Base-by-base conservation (phyloP, 2,329 filamentous ascomycete species). In the Parafenestella ontariensis region DNA sequence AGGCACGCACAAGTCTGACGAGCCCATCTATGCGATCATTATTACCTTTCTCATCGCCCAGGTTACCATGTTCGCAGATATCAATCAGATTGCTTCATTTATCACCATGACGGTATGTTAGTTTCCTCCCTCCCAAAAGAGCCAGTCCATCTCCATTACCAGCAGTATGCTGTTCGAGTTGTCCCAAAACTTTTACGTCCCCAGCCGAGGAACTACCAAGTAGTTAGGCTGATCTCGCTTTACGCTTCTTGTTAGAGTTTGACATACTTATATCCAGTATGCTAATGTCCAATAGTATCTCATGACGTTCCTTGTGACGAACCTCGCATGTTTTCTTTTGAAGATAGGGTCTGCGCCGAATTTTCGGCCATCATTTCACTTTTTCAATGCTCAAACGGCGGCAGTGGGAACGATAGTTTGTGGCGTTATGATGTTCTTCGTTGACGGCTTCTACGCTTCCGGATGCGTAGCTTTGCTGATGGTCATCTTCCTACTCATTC, bases 291-390 rank as follows among this genome's bases (percentile, higher is more conserved):
- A 33, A 23, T 26, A 65, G 59, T 96, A 95, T 70, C 85, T 95
- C 68, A 94, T 96, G 89, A 96, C 92, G 0, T 96, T 96, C 68
- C 85, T 96, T 46, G 90, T 94, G 36, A 95, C 91, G 76, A 96
- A 96, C 61, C 77, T 96, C 8, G 92, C 92, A 6, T 96, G 91
- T 64, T 96, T 96, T 66, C 79, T 96, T 1, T 82, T 96, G 50
- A 94, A 94, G 72, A 89, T 96, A 52, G 89, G 91, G 1, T 94
- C 92, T 0, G 92, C 92, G 0, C 92, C 92, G 3, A 96, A 96
- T 70, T 96, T 96, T 64, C 83, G 92, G 21, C 92, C 92, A 0
- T 91, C 89, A 0, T 96, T 96, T 75, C 89, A 91, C 69, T 94
- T 93, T 70, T 96, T 96, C 77, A 93, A 87, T 58, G 93, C 90